phyloP scores from a whole-genome alignment of 495 filamentous ascomycete species.

The Penicillium bovifimosum region DNA sequence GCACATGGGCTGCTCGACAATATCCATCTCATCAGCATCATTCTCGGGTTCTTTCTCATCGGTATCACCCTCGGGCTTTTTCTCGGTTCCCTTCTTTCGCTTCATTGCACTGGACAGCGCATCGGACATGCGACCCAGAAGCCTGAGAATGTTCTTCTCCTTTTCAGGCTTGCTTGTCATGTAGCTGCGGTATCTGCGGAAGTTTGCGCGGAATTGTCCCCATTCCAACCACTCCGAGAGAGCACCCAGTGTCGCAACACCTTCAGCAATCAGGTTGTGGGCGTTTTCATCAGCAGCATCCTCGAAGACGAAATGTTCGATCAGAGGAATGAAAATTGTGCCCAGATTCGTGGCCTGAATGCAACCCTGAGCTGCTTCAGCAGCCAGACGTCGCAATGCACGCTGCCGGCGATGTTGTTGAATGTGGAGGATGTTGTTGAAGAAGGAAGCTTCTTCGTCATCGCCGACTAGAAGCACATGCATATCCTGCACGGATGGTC shows the following conservation, averaged over 20 bases:
- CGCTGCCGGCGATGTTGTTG: conserved; percentile 83
- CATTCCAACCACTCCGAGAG: conserved; percentile 76
- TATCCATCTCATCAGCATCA: conserved; percentile 27
- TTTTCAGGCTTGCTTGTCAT: conserved; percentile 74
- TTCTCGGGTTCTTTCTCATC: conserved; percentile 33
- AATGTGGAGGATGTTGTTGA: conserved; percentile 85
- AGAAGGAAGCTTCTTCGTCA: conserved; percentile 89
- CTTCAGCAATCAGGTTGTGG: conserved; percentile 78
- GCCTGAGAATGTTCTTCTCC: conserved; percentile 77
- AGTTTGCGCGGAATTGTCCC: conserved; percentile 80
- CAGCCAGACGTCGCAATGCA: conserved; percentile 70
- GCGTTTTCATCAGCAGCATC: conserved; percentile 68
- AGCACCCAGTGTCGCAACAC: conserved; percentile 66
- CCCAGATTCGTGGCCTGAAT: conserved; percentile 71
- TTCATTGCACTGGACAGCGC: conserved; percentile 54
- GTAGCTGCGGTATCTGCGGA: conserved; percentile 74
- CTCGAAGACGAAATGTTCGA: conserved; percentile 91
- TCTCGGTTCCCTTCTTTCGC: conserved; percentile 25
- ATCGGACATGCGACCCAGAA: conserved; percentile 76
- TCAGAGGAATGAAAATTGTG: conserved; percentile 81
- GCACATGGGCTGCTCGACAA: conserved; percentile 27
- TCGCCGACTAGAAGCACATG: conserved; percentile 62
- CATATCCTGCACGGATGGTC: conserved; percentile 69
- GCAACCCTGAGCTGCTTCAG: conserved; percentile 53
- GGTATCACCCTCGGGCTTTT: conserved; percentile 34